Evolutionary conservation across 2,329 filamentous ascomycete genomes (phyloP).

Genomic region (Hypoxylon sp.): DNA sequence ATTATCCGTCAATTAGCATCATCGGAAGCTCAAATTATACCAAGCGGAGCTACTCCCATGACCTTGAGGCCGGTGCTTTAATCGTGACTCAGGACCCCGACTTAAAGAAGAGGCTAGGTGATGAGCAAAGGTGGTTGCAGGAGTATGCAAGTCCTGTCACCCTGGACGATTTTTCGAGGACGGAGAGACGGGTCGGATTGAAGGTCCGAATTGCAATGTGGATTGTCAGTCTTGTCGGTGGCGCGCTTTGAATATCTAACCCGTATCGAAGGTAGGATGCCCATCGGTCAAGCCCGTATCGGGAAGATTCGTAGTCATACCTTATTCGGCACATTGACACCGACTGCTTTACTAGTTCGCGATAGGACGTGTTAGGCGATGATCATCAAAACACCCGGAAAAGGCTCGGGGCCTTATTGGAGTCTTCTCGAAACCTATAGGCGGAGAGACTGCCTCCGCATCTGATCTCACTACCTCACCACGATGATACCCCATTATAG

Average conservation of each 20-base stretch:
- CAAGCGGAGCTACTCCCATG: constrained; percentile 90
- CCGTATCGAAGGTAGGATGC: neutral
- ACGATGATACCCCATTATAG: constrained; percentile 50
- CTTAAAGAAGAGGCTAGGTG: constrained; percentile 79
- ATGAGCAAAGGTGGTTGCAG: constrained; percentile 86
- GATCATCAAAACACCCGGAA: constrained; percentile 4
- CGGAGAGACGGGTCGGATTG: constrained; percentile 86
- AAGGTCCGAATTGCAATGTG: constrained; percentile 93
- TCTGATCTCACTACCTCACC: constrained; percentile 44
- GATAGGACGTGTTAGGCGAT: neutral
- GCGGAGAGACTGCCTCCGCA: constrained; percentile 45
- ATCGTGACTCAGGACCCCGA: constrained; percentile 84
- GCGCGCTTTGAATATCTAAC: constrained; percentile 75
- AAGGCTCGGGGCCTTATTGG: constrained; percentile 16
- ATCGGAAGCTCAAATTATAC: constrained; percentile 97
- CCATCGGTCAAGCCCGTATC: constrained; percentile 2
- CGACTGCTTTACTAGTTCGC: neutral
- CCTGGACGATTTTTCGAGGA: constrained; percentile 82
- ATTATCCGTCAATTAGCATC: constrained; percentile 81
- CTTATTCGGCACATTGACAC: constrained; percentile 8
- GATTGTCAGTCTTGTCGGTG: constrained; percentile 88
- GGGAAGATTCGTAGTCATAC: constrained; percentile 20
- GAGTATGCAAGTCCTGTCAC: constrained; percentile 78
- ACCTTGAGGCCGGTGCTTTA: constrained; percentile 89
- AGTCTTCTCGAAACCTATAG: constrained; percentile 25